Evolutionary conservation across 1,139 yeast species (phyloP).

Genomic region (Magnusiomyces sp.): DNA sequence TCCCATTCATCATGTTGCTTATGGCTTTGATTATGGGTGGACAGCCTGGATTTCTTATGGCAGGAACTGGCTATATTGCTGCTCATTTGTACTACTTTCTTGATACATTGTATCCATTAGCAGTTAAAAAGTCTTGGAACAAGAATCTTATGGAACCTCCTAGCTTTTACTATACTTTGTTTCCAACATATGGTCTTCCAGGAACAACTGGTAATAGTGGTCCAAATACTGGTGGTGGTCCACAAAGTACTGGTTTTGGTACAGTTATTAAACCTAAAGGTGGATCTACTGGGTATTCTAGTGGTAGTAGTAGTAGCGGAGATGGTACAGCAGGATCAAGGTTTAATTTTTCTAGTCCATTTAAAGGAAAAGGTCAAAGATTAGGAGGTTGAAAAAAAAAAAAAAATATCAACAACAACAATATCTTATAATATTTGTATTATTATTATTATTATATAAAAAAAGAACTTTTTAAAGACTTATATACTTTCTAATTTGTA

Average conservation of each 20-base stretch:
- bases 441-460: too few relatives aligned
- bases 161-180: slow-evolving; percentile 15
- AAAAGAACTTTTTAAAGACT: background rate
- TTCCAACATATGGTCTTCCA: slow-evolving; percentile 17
- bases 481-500: too few relatives aligned
- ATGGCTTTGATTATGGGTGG: slow-evolving; percentile 28
- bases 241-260: slow-evolving; percentile 15
- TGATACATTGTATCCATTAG: slow-evolving; percentile 20
- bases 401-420: slow-evolving; percentile 1
- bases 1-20: slow-evolving; percentile 29
- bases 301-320: background rate
- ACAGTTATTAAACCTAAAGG: slow-evolving; percentile 6
- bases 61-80: slow-evolving; percentile 29
- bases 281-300: background rate
- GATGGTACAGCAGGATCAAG: slow-evolving; percentile 7
- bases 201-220: slow-evolving; percentile 1
- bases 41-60: slow-evolving; percentile 19
- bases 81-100: slow-evolving; percentile 31
- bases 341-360: slow-evolving; percentile 12
- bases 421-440: too few relatives aligned
- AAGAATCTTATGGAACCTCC: slow-evolving; percentile 22
- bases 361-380: slow-evolving; percentile 22
- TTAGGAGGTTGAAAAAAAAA: slow-evolving; percentile 20
- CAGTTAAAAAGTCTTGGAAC: slow-evolving; percentile 18
- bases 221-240: background rate